Evolutionary conservation across 352 stramenopile species (phyloP).

Genomic region (Blastocystis sp.): DNA sequence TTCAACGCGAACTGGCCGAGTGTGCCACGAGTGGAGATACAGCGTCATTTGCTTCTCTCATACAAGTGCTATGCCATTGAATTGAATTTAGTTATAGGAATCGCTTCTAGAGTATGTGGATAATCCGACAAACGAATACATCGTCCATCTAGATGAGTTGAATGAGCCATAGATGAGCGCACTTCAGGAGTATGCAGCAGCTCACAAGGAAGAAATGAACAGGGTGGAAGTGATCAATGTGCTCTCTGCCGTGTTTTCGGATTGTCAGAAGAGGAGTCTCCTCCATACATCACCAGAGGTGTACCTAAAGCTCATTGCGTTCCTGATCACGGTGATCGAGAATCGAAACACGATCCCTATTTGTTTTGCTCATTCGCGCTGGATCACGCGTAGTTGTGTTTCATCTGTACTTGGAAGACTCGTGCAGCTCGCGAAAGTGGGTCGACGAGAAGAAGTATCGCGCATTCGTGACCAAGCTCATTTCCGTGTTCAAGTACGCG

Average conservation of each 20-base stretch:
- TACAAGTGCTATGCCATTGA: not conserved
- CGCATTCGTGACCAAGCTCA: constrained; percentile 34
- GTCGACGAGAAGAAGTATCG: constrained; percentile 62
- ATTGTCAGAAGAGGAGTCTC: not conserved
- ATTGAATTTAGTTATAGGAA: not conserved
- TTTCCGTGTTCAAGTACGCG: constrained; percentile 26
- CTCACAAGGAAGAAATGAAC: not conserved
- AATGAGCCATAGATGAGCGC: not conserved
- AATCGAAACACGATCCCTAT: not conserved
- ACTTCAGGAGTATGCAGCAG: not conserved
- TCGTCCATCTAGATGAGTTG: not conserved
- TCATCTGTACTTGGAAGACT: constrained; percentile 41
- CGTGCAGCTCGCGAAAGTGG: constrained; percentile 18
- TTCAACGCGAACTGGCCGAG: not conserved
- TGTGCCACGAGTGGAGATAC: not conserved
- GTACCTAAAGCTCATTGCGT: not conserved
- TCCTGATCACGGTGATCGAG: not conserved
- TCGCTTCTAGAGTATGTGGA: not conserved
- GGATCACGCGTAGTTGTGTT: constrained; percentile 8
- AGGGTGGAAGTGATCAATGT: not conserved
- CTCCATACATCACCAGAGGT: not conserved
- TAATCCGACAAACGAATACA: not conserved
- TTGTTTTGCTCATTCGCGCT: not conserved
- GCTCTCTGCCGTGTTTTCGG: not conserved
- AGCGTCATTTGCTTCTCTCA: not conserved